Evolutionary conservation across 108 stramenopile genomes (phyloP).

Genomic region (Pseudonitzschia delicatissima): DNA sequence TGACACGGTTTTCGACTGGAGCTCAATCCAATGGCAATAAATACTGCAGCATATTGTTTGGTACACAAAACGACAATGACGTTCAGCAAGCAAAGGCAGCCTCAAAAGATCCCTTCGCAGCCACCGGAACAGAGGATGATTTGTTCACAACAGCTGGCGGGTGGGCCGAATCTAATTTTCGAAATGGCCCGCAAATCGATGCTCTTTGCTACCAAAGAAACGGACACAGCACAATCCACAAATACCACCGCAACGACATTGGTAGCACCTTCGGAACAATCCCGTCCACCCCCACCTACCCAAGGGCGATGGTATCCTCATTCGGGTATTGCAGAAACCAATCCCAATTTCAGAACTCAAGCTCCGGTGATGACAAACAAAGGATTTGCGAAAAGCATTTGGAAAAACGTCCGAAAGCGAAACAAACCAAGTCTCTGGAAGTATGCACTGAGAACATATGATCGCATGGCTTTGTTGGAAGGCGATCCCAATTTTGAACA

Average conservation of each 20-base stretch:
- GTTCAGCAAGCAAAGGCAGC: neutral
- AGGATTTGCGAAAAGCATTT: slow-evolving; percentile 67
- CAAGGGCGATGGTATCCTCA: slow-evolving; percentile 63
- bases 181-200: slow-evolving; percentile 61
- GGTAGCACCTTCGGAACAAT: neutral
- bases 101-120: slow-evolving; percentile 23
- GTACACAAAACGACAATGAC: neutral
- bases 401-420: slow-evolving; percentile 70
- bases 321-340: slow-evolving; percentile 55
- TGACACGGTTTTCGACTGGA: neutral
- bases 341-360: slow-evolving; percentile 71
- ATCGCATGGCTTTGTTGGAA: slow-evolving; percentile 58
- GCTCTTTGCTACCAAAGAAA: slow-evolving; percentile 23
- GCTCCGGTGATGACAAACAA: slow-evolving; percentile 74
- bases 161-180: slow-evolving; percentile 69
- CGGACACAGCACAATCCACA: neutral
- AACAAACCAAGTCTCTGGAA: slow-evolving; percentile 78
- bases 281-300: neutral
- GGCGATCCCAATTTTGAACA: slow-evolving; percentile 14
- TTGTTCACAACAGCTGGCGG: slow-evolving; percentile 42
- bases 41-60: neutral
- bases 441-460: slow-evolving; percentile 67
- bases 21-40: neutral
- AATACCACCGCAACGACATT: neutral
- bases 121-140: slow-evolving; percentile 4